Base-by-base conservation (phyloP, 106 monocot genomes). In the Dioscorea dumetorum region DNA sequence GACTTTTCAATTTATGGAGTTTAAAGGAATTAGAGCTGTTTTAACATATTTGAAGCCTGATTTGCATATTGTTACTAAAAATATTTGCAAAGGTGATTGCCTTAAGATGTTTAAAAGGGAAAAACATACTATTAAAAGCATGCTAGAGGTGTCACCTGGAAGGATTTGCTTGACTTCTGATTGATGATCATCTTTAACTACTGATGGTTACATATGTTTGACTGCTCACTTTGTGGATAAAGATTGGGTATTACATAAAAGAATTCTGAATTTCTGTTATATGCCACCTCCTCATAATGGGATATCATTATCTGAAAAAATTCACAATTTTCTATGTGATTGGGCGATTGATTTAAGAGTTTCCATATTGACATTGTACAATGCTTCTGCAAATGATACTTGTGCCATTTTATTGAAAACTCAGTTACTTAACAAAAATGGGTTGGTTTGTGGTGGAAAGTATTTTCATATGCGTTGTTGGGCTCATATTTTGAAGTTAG, bases 401-500 rank as follows among this genome's bases (percentile, higher is more conserved):
- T 59, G 12, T 58, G 59, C 58, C 13, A 21, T 16, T 12, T 48
- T 70, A 12, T 48, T 70, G 6, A 70, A 48, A 16, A 60, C 14
- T 12, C 58, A 60, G 9, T 33, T 67, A 22, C 5, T 24, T 10
- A 1, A 51, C 51, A 23, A 51, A 31, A 23, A 50, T 23, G 17
- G 22, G 2, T 24, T 67, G 10, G 23, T 50, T 0, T 22, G 14
- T 10, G 23, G 51, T 22, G 67, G 67, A 22, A 50, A 51, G 5
- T 67, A 24, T 12, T 2, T 67, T 24, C 67, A 24, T 67, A 24
- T 23, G 22, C 28, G 67, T 51, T 28, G 52, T 28, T 67, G 28
- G 50, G 67, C 67, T 12, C 67, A 67, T n/a, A 52, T 67, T 67
- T 5, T 67, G 23, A 67, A 67, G 24, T 67, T 67, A 15, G 51